These are phyloP conservation scores for Trichoderma simmonsii DNA, from an alignment of 2,329 filamentous ascomycete genomes.

Conservation along the genomic window DNA sequence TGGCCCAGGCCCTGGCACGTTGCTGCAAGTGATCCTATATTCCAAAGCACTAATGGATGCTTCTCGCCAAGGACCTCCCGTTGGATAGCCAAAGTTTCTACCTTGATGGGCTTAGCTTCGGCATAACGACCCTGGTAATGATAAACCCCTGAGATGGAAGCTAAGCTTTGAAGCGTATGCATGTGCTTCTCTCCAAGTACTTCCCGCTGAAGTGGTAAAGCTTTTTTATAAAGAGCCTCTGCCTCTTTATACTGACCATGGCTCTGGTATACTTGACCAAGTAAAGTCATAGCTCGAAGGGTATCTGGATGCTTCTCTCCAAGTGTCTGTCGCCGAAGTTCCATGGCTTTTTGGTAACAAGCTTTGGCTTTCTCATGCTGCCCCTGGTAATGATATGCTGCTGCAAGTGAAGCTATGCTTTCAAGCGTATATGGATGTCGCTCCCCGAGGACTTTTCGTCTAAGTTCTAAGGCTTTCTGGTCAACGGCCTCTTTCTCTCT, in stretches of 20 bases:
- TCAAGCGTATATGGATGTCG: neutral
- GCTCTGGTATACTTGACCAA: neutral
- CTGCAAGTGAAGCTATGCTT: neutral
- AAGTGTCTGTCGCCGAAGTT: neutral
- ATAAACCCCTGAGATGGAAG: neutral
- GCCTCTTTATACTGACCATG: neutral
- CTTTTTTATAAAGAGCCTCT: neutral
- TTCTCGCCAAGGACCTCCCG: neutral
- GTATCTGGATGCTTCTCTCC: neutral
- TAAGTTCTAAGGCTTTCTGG: neutral
- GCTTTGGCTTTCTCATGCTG: neutral
- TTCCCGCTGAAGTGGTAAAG: neutral
- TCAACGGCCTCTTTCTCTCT: neutral
- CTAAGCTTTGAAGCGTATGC: neutral
- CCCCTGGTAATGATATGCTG: neutral
- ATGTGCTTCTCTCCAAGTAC: neutral
- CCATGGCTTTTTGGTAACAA: neutral
- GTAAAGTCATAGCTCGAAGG: neutral
- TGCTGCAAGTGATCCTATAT: neutral
- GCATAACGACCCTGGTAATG: neutral
- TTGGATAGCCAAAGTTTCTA: neutral
- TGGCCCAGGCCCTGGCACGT: neutral
- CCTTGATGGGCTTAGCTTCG: neutral
- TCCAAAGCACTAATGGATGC: neutral
- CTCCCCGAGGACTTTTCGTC: neutral